Evolutionary conservation across 257 asterid species (phyloP).

Genomic region (Solanum dulcamara): DNA sequence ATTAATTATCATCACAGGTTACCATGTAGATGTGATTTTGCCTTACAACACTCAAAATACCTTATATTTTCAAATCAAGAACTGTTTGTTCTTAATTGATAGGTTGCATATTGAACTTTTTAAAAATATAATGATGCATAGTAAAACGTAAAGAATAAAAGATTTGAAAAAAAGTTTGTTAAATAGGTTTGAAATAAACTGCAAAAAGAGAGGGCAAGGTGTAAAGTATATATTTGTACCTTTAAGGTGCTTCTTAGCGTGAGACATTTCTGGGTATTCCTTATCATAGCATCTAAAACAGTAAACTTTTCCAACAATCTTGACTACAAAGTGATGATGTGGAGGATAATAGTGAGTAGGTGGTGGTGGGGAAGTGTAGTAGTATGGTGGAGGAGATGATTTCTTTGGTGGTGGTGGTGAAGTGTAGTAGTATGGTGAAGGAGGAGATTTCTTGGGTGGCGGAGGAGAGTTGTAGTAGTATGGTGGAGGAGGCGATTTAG

Average conservation of each 20-base stretch:
- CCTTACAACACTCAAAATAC: too few species aligned
- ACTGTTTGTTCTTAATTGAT: too few species aligned
- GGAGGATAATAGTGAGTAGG: constrained; percentile 2
- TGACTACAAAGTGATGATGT: constrained; percentile 6
- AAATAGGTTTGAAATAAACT: background rate
- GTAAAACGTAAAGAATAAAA: background rate
- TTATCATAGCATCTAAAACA: constrained; percentile 15
- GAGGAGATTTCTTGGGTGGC: background rate
- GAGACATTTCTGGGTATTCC: constrained; percentile 10
- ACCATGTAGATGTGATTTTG: too few species aligned
- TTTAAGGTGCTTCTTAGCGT: constrained; percentile 18
- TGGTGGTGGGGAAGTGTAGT: constrained; percentile 7
- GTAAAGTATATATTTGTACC: constrained; percentile 1
- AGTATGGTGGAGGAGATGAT: background rate
- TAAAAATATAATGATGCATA: background rate
- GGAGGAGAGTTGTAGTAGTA: constrained; percentile 1
- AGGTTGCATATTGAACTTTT: too few species aligned
- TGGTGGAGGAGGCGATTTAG: background rate
- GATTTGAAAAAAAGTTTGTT: background rate
- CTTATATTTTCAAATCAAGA: too few species aligned
- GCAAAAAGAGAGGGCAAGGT: background rate
- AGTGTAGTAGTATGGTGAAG: background rate
- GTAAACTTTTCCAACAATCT: constrained; percentile 23
- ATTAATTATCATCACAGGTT: background rate
- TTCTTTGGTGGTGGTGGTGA: constrained; percentile 1